Evolutionary conservation across 23 red algal species (phyloP).

Genomic region (Cyanidioschyzon merolae): DNA sequence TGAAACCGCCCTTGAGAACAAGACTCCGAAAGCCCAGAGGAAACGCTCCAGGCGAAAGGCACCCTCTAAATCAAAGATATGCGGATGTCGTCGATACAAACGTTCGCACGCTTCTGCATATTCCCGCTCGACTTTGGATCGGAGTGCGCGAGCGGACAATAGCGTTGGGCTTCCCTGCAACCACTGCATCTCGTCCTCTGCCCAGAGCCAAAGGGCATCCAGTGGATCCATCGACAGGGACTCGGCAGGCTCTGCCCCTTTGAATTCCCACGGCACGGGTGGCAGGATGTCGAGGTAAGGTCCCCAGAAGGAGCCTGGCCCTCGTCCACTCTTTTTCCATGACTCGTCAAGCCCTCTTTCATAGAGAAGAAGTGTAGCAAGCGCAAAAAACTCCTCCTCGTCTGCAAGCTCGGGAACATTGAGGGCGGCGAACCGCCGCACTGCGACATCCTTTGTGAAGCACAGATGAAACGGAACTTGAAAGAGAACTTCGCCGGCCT

Average conservation of each 20-base stretch:
- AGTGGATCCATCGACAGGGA: background rate
- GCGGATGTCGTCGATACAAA: constrained; percentile 1
- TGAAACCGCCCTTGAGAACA: constrained; percentile 73
- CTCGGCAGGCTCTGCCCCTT: constrained; percentile 19
- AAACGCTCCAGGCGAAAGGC: constrained; percentile 33
- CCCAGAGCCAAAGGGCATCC: constrained; percentile 68
- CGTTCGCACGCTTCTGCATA: constrained; percentile 21
- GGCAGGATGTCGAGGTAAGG: constrained; percentile 85
- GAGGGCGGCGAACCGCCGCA: constrained; percentile 23
- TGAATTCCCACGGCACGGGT: background rate
- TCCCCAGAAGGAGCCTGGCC: constrained; percentile 63
- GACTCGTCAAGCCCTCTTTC: constrained; percentile 23
- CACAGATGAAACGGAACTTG: constrained; percentile 58
- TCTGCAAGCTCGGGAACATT: constrained; percentile 22
- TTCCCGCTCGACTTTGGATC: constrained; percentile 49
- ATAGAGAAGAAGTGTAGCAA: constrained; percentile 55
- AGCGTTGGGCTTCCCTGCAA: constrained; percentile 61
- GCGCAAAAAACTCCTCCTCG: constrained; percentile 73
- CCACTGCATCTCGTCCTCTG: constrained; percentile 32
- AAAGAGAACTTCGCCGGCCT: constrained; percentile 76
- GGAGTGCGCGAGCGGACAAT: constrained; percentile 34
- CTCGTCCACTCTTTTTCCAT: constrained; percentile 6
- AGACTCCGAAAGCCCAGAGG: constrained; percentile 87
- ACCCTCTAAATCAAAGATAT: constrained; percentile 18
- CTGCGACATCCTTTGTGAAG: constrained; percentile 49